A percentile compares a stretch with the other conserved stretches of the same genome.
Conservation (phyloP, 2,329 filamentous ascomycete species). For the Venturia aucupariae region DNA sequence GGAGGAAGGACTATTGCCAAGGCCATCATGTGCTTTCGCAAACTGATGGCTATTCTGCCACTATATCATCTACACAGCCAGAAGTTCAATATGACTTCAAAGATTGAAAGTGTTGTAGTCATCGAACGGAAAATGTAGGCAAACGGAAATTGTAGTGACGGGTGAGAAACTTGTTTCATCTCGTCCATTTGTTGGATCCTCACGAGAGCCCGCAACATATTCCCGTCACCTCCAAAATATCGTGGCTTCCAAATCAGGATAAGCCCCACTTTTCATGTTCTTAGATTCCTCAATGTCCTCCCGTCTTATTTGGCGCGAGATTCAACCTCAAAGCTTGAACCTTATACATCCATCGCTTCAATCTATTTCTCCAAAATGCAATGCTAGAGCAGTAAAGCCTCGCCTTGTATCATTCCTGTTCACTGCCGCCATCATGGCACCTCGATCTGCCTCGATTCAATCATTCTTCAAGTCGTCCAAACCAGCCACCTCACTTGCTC, state of each 20-base stretch:
- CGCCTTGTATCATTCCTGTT: not conserved
- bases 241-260: not conserved
- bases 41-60: not conserved
- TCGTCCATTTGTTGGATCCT: no score
- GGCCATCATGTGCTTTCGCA: not conserved
- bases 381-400: not conserved
- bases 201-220: no score
- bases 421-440: constrained; percentile 24
- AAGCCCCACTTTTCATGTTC: not conserved
- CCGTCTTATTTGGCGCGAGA: no score
- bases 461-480: constrained; percentile 30
- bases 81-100: not conserved
- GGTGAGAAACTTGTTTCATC: not conserved
- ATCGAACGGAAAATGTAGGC: not conserved
- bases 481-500: constrained; percentile 1
- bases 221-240: not conserved
- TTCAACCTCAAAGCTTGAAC: not conserved
- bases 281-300: not conserved
- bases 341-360: not conserved
- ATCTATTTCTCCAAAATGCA: not conserved
- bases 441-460: constrained; percentile 32
- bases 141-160: not conserved
- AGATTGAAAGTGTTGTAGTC: not conserved
- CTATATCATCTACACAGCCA: not conserved
- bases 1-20: no score